These are phyloP conservation scores for Lobosporangium transversale DNA, from an alignment of 192 early-diverging fungal species.

Conservation along the genomic window DNA sequence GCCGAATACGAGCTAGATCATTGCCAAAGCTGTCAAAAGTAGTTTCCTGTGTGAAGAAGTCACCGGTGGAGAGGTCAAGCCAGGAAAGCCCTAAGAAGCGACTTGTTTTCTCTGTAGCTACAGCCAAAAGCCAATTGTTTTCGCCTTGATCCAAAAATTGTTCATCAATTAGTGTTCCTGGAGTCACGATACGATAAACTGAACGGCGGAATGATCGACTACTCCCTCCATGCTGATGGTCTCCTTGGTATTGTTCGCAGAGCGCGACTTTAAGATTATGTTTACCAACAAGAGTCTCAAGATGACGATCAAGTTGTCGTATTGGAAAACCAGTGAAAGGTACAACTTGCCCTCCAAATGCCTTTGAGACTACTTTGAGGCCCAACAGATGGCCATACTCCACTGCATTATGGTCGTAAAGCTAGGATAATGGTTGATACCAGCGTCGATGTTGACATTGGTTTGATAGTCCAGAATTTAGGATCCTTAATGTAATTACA, in stretches of 20 bases:
- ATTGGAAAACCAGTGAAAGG: slow-evolving; percentile 81
- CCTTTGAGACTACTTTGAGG: slow-evolving; percentile 75
- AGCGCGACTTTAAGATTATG: slow-evolving; percentile 71
- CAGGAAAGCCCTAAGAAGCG: slow-evolving; percentile 78
- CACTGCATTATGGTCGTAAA: slow-evolving; percentile 80
- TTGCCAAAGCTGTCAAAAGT: slow-evolving; percentile 59
- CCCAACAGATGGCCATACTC: slow-evolving; percentile 71
- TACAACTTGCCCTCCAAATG: slow-evolving; percentile 60
- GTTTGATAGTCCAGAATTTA: no score
- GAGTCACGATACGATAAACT: slow-evolving; percentile 84
- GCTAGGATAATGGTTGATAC: slow-evolving; percentile 19
- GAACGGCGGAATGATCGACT: slow-evolving; percentile 66
- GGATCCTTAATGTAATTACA: no score
- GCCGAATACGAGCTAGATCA: slow-evolving; percentile 85
- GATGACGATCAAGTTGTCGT: slow-evolving; percentile 68
- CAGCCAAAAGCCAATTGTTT: slow-evolving; percentile 81
- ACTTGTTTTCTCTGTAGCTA: slow-evolving; percentile 53
- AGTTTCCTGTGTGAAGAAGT: slow-evolving; percentile 77
- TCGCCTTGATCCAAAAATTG: slow-evolving; percentile 68
- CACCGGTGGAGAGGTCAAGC: slow-evolving; percentile 92
- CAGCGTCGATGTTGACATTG: not conserved
- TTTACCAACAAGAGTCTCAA: slow-evolving; percentile 71
- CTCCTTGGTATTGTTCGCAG: slow-evolving; percentile 70
- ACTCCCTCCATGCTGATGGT: slow-evolving; percentile 49
- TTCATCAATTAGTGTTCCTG: slow-evolving; percentile 87